A percentile compares a stretch with the other conserved stretches of the same genome.
These are phyloP conservation scores for Anastatica hierochuntica DNA, from an alignment of 345 rosid genomes.

Conservation along the genomic window DNA sequence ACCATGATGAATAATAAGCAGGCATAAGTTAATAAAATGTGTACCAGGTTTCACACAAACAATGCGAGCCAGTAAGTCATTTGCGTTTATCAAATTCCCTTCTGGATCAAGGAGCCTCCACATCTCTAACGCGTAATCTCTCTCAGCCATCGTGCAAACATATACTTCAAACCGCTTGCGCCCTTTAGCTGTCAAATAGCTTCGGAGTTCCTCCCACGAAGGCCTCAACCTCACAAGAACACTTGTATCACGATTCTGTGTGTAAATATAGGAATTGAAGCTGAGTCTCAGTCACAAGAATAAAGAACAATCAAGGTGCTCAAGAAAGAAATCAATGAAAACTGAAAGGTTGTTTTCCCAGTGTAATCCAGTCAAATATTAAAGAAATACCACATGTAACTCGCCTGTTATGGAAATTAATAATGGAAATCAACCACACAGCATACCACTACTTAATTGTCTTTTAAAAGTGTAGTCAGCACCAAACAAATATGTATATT, in stretches of 20 bases:
- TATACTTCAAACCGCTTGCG: slow-evolving; percentile 99
- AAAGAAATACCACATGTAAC: too few species aligned
- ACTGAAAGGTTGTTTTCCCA: too few species aligned
- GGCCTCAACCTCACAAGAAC: slow-evolving; percentile 99
- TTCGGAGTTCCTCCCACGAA: slow-evolving; percentile 93
- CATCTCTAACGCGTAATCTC: slow-evolving; percentile 98
- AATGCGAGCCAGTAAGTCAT: slow-evolving; percentile 68
- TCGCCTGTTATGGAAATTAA: too few species aligned
- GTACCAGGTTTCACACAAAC: slow-evolving; percentile 94
- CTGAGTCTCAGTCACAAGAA: background rate
- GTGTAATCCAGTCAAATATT: too few species aligned
- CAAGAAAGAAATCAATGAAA: too few species aligned
- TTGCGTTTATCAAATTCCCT: slow-evolving; percentile 69
- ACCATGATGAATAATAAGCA: slow-evolving; percentile 30
- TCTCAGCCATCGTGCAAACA: slow-evolving; percentile 99
- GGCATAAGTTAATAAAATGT: background rate
- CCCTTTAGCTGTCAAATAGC: slow-evolving; percentile 90
- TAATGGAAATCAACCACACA: too few species aligned
- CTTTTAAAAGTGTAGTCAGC: too few species aligned
- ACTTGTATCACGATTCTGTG: slow-evolving; percentile 93
- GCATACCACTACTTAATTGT: too few species aligned
- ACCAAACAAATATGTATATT: too few species aligned
- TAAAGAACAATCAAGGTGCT: too few species aligned
- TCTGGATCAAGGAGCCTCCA: slow-evolving; percentile 99
- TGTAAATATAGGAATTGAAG: too few species aligned